Base-by-base conservation (phyloP, 2,329 filamentous ascomycete genomes). In the Malbranchea cinnamomea region DNA sequence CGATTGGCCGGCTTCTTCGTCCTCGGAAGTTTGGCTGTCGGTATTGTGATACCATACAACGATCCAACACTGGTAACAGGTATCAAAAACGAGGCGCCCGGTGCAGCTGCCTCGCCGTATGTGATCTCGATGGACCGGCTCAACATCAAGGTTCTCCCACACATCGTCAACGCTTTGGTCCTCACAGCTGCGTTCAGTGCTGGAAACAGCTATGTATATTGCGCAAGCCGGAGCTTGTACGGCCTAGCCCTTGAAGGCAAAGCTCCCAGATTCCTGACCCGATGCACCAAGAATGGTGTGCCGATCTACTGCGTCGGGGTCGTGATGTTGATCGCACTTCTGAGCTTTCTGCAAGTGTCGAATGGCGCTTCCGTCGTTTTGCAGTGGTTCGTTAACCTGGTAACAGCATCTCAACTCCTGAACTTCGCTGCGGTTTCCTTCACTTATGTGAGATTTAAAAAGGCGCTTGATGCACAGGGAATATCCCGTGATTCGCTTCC, bases 1-100 rank as follows among this genome's bases (percentile, higher is more conserved):
- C 74, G 81, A 18, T 59, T 87, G 18, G 76, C 76, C 0, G 58
- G 68, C 2, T 85, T 87, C 51, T 85, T 84, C 54, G 67, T 82
- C 22, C 65, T 83, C 2, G 79, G 79, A 2, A 72, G 77, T 0
- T 62, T 89, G 2, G 71, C 68, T 12, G 73, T 83, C 4, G 78
- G 78, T 6, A 75, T 83, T 28, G 48, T 81, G 13, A 71, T 85
- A 21, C 67, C 82, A 2, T 78, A 77, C 49, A 64, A 81, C 36
- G 71, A 85, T 41, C 41, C 58, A 1, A 62, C 63, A 5, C 63
- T 87, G 38, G 63, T 55, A 2, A 63, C 62, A 28, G 76, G 74
- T 0, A 79, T 78, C 43, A 53, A 54, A 1, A 56, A 64, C 9
- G 65, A 62, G 29, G 57, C 65, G 25, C 68, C 75, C 0, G 75